These are phyloP conservation scores for Blastomyces emzantsi DNA, from an alignment of 2,329 filamentous ascomycete species.

Conservation along the genomic window DNA sequence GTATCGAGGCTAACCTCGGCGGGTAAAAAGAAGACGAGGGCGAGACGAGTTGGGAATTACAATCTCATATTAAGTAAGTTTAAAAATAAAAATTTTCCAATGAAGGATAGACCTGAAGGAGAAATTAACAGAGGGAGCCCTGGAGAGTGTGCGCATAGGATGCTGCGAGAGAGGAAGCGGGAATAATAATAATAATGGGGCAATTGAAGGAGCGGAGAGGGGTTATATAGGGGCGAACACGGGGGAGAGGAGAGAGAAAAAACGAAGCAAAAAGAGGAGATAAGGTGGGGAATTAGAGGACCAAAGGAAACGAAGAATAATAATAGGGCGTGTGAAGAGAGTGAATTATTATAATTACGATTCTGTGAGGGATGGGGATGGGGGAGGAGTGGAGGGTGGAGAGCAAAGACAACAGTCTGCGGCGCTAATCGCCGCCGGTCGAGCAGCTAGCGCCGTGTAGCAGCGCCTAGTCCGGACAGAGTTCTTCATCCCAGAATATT, in stretches of 20 bases:
- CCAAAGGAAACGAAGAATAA: too few relatives aligned
- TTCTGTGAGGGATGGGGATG: too few relatives aligned
- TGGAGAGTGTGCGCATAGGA: not conserved
- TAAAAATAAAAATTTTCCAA: not conserved
- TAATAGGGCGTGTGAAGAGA: not conserved
- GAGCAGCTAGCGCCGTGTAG: too few relatives aligned
- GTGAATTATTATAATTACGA: not conserved
- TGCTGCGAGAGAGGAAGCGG: not conserved
- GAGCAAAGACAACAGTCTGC: too few relatives aligned
- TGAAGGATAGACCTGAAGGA: constrained; percentile 5
- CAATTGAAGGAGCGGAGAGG: constrained; percentile 12
- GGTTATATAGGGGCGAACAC: not conserved
- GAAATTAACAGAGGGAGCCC: constrained; percentile 7
- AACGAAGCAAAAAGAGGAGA: constrained; percentile 7
- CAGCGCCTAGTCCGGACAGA: too few relatives aligned
- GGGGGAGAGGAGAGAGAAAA: not conserved
- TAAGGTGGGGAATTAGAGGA: not conserved
- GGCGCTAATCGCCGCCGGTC: too few relatives aligned
- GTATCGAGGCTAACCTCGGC: not conserved
- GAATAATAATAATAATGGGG: not conserved
- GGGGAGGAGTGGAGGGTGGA: too few relatives aligned
- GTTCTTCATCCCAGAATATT: too few relatives aligned
- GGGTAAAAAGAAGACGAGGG: not conserved
- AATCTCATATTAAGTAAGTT: not conserved
- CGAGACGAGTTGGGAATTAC: not conserved